Evolutionary conservation across 208 protist genomes (phyloP).

Genomic region (Acanthamoeba royreba): DNA sequence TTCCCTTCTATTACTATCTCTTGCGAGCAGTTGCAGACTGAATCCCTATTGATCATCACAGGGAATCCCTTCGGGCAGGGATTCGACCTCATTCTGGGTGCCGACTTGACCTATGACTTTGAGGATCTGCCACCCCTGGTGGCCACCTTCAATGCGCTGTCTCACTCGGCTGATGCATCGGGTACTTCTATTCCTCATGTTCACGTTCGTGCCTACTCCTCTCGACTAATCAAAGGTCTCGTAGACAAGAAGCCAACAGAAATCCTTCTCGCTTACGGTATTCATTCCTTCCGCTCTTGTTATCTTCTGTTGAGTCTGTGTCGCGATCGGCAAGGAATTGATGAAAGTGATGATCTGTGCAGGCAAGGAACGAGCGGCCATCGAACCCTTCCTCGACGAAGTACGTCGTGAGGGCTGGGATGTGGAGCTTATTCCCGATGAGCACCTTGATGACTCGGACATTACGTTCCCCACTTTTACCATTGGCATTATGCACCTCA

Average conservation of each 20-base stretch:
- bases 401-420: background rate
- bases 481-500: constrained; percentile 30
- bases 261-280: constrained; percentile 11
- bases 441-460: background rate
- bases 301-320: background rate
- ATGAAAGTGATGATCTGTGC: too few relatives aligned
- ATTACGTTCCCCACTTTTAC: constrained; percentile 33
- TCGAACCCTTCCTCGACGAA: background rate
- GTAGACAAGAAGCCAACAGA: background rate
- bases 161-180: background rate
- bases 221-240: too few relatives aligned
- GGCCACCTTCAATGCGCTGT: background rate
- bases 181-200: background rate
- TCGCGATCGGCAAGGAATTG: background rate
- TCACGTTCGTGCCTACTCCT: background rate
- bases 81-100: constrained; percentile 29
- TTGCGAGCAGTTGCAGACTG: too few relatives aligned
- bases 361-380: constrained; percentile 30
- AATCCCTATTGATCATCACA: too few relatives aligned
- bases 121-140: constrained; percentile 13
- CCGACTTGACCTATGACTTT: constrained; percentile 46
- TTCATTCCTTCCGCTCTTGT: background rate
- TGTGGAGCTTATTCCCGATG: background rate
- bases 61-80: background rate
- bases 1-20: too few relatives aligned